These are phyloP conservation scores for Diaporthe batatas DNA, from an alignment of 2,329 filamentous ascomycete species.

Conservation along the genomic window DNA sequence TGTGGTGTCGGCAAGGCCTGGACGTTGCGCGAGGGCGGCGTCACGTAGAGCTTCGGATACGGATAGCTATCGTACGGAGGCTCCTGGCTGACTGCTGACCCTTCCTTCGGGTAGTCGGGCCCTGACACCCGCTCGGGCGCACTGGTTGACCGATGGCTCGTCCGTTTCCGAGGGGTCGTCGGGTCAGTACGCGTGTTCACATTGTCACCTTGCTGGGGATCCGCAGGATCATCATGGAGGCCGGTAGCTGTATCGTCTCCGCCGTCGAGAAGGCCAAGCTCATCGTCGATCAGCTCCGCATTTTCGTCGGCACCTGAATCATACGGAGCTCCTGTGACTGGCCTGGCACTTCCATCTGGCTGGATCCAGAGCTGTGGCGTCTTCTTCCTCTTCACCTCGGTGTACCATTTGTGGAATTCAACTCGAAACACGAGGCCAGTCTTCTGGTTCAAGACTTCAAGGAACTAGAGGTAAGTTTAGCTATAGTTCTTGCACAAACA, in stretches of 20 bases:
- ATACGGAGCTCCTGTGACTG: too few species aligned
- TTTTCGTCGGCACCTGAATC: too few species aligned
- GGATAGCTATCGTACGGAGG: not conserved
- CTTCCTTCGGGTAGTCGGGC: not conserved
- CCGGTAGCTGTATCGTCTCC: accelerated
- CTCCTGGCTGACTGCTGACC: not conserved
- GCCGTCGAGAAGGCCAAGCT: not conserved
- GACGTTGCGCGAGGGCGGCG: not conserved
- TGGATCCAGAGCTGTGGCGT: too few species aligned
- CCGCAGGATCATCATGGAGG: not conserved
- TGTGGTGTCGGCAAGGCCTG: not conserved
- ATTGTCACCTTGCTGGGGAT: not conserved
- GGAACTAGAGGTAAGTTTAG: too few species aligned
- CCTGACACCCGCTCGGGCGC: not conserved
- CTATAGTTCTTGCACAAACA: too few species aligned
- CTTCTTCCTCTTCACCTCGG: too few species aligned
- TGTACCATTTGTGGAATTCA: too few species aligned
- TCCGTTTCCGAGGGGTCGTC: not conserved
- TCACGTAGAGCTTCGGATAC: not conserved
- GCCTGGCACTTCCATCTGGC: too few species aligned
- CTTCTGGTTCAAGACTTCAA: too few species aligned
- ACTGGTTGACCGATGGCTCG: accelerated
- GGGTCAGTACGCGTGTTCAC: not conserved
- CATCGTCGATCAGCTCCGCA: not conserved
- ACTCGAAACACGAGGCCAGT: too few species aligned